phyloP scores from a whole-genome alignment of 1,284 basidiomycete genomes.

The Cutaneotrichosporon cutaneum region DNA sequence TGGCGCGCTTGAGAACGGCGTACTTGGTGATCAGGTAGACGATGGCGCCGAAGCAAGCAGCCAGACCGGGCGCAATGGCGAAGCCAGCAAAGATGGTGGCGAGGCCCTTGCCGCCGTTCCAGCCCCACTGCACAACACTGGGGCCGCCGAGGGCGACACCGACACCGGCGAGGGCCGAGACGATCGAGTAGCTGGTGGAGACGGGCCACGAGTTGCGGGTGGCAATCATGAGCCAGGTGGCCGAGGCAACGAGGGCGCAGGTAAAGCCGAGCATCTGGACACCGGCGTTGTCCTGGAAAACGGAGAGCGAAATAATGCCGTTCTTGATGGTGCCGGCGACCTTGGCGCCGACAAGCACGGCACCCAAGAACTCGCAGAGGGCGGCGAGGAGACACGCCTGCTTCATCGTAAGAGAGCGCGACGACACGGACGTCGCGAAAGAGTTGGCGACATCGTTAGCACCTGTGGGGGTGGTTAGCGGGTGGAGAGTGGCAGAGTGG shows the following conservation, averaged over 20 bases:
- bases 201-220: slow-evolving; percentile 54
- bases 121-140: slow-evolving; percentile 56
- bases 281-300: slow-evolving; percentile 54
- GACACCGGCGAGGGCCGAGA: slow-evolving; percentile 56
- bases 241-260: slow-evolving; percentile 51
- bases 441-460: slow-evolving; percentile 53
- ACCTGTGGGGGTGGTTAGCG: slow-evolving; percentile 10
- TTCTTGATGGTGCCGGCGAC: slow-evolving; percentile 56
- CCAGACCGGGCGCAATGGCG: slow-evolving; percentile 49
- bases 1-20: slow-evolving; percentile 50
- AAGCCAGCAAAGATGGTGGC: slow-evolving; percentile 54
- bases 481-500: not conserved
- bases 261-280: slow-evolving; percentile 56
- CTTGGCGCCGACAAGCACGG: slow-evolving; percentile 54
- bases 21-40: slow-evolving; percentile 55
- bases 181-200: slow-evolving; percentile 55
- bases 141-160: slow-evolving; percentile 55
- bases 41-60: slow-evolving; percentile 54
- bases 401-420: slow-evolving; percentile 54
- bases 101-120: slow-evolving; percentile 56
- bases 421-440: slow-evolving; percentile 56
- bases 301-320: slow-evolving; percentile 49
- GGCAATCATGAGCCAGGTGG: slow-evolving; percentile 54
- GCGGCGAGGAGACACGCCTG: slow-evolving; percentile 54
- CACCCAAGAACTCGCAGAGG: slow-evolving; percentile 55